Percentiles rank a stretch among this genome's conserved stretches.
phyloP scores from a whole-genome alignment of 2,329 filamentous ascomycete genomes.

The Sporothrix mexicana region DNA sequence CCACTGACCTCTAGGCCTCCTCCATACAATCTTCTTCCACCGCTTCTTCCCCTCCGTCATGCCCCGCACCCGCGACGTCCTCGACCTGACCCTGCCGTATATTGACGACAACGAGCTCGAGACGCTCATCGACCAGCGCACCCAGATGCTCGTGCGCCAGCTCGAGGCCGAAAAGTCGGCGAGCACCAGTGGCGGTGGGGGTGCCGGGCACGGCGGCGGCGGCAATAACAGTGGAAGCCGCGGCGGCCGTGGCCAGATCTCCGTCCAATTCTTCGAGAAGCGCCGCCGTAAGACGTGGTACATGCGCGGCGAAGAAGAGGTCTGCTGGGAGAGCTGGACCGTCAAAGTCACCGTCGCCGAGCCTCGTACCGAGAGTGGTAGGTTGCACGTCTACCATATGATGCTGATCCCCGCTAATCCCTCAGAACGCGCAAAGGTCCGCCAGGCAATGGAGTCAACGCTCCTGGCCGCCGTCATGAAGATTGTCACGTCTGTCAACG shows the following conservation, averaged over 20 bases:
- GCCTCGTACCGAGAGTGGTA: constrained; percentile 85
- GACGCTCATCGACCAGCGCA: constrained; percentile 89
- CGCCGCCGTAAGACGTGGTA: constrained; percentile 81
- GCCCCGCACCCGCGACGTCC: constrained; percentile 83
- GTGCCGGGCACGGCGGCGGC: constrained; percentile 53
- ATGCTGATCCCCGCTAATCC: constrained; percentile 50
- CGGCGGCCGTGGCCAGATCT: constrained; percentile 75
- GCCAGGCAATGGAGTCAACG: constrained; percentile 87
- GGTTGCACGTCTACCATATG: constrained; percentile 35
- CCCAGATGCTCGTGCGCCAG: constrained; percentile 77
- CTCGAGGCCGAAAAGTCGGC: constrained; percentile 64
- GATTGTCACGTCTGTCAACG: constrained; percentile 84
- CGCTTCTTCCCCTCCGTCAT: constrained; percentile 89
- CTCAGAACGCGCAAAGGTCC: constrained; percentile 89
- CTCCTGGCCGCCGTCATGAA: constrained; percentile 87
- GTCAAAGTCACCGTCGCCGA: constrained; percentile 92
- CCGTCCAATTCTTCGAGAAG: constrained; percentile 95
- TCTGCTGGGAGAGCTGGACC: constrained; percentile 97
- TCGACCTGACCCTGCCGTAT: constrained; percentile 87
- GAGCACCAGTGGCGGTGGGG: constrained; percentile 40
- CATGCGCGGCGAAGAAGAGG: constrained; percentile 81
- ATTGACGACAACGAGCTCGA: constrained; percentile 91
- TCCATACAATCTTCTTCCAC: constrained; percentile 99
- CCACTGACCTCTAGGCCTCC: constrained; percentile 65
- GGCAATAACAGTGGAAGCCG: constrained; percentile 34